phyloP scores from a whole-genome alignment of 129 eudicot species.

The Chrysanthemum lavandulifolium region DNA sequence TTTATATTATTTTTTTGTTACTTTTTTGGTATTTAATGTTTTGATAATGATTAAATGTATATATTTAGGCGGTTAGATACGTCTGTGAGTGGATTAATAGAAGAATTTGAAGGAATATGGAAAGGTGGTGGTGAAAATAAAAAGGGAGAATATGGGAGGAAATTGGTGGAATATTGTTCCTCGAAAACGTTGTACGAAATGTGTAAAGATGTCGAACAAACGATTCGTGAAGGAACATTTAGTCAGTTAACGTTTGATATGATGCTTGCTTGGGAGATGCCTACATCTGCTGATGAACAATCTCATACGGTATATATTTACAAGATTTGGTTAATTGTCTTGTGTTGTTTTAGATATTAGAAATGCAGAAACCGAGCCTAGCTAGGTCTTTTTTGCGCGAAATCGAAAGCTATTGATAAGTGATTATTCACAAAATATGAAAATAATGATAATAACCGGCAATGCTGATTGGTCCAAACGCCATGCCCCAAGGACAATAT shows the following conservation, averaged over 20 bases:
- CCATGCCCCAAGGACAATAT: too few species aligned
- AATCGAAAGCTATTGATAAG: neutral
- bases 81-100: conserved; percentile 41
- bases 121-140: conserved; percentile 46
- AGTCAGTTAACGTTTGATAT: conserved; percentile 75
- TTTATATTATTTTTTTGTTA: neutral
- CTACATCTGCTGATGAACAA: conserved; percentile 49
- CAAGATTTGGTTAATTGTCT: neutral
- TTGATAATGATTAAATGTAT: neutral
- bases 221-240: conserved; percentile 57
- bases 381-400: neutral
- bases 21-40: neutral
- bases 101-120: conserved; percentile 60
- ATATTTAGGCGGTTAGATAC: conserved; percentile 49
- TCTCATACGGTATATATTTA: conserved; percentile 39
- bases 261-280: conserved; percentile 94
- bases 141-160: conserved; percentile 52
- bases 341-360: neutral
- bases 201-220: conserved; percentile 47
- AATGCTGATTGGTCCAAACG: too few species aligned
- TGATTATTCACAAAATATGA: neutral
- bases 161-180: conserved; percentile 65
- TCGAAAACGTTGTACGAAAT: conserved; percentile 52
- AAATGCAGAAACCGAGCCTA: conserved; percentile 6
- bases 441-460: too few species aligned